Base-by-base conservation (phyloP, 345 rosid species). In the Lumnitzera littorea region DNA sequence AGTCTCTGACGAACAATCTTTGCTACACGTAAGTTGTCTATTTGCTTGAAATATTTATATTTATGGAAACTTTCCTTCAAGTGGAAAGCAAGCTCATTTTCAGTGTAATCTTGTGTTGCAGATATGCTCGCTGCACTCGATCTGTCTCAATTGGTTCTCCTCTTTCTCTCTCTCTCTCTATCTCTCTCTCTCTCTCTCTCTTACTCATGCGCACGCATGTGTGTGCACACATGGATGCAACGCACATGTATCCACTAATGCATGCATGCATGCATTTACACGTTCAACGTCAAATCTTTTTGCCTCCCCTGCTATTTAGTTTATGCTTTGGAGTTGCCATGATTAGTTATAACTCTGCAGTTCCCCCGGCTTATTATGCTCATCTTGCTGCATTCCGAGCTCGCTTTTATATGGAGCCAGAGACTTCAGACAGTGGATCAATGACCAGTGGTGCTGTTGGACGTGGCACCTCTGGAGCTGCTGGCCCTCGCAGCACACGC, bases 371-470 rank as follows among this genome's bases (percentile, higher is more conserved):
- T 2, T 94, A 94, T 54, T 90, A 94, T 66, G 99, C 99, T 1
- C 99, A 94, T 77, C 89, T 94, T 15, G 99, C 97, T 25, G 99
- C 99, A 46, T 94, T 94, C 61, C 80, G 96, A 66, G 99, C 99
- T 51, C 87, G 97, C 20, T 94, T 94, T 81, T 94, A 94, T 64
- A 86, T 90, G 99, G 99, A 94, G 58, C 97, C 99, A 1, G 99
- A 90, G 80, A 83, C 97, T 2, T 91, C 97, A 7, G 99, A 94
- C 75, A 91, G 96, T 48, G 99, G 96, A 10, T 94, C 99, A 1
- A 85, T 89, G 84, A 82, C 87, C 1, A 89, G 98, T 58, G 96
- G 96, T 13, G 12, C 60, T 51, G 74, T 70, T 51, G 76, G 65
- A 0, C 87, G 89, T 50, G 85, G 87, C 58, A 52, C 58, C 48